Evolutionary conservation across 2,329 filamentous ascomycete genomes (phyloP).

Genomic region (Allantophomopsis cytisporea): DNA sequence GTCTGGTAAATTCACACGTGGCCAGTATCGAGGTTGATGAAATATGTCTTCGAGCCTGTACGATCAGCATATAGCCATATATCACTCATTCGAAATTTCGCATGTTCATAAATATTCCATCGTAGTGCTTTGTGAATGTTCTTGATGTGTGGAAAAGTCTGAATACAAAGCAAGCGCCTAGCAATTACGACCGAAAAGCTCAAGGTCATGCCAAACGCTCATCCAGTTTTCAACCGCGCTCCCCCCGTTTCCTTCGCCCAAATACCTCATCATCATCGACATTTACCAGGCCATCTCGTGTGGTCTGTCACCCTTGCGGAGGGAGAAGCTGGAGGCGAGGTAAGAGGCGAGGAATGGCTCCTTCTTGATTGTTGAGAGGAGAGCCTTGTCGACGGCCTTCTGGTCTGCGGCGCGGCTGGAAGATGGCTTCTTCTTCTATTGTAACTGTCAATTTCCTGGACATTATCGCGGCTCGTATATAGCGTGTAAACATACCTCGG

Average conservation of each 20-base stretch:
- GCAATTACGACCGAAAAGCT: constrained; percentile 43
- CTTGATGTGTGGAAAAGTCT: constrained; percentile 18
- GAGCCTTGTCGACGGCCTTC: constrained; percentile 95
- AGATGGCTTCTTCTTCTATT: constrained; percentile 91
- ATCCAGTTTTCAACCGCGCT: constrained; percentile 24
- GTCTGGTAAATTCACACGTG: background rate
- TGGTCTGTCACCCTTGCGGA: constrained; percentile 98
- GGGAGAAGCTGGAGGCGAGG: constrained; percentile 91
- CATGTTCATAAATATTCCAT: background rate
- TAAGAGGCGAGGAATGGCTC: constrained; percentile 88
- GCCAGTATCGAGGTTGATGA: background rate
- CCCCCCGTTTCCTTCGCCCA: constrained; percentile 25
- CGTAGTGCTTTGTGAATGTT: constrained; percentile 16
- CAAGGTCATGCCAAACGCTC: constrained; percentile 36
- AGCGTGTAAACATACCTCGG: constrained; percentile 54
- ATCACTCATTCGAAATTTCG: no score
- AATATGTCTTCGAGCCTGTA: no score
- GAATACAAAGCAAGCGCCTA: constrained; percentile 20
- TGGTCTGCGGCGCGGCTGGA: constrained; percentile 91
- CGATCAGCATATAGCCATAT: no score
- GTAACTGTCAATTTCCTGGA: constrained; percentile 6
- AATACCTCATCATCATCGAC: constrained; percentile 7
- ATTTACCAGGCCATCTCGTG: constrained; percentile 99
- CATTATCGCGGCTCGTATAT: background rate
- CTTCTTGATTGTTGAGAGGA: constrained; percentile 96